Base-by-base conservation (phyloP, 768 basidiomycete genomes). In the Tulasnella sp. region DNA sequence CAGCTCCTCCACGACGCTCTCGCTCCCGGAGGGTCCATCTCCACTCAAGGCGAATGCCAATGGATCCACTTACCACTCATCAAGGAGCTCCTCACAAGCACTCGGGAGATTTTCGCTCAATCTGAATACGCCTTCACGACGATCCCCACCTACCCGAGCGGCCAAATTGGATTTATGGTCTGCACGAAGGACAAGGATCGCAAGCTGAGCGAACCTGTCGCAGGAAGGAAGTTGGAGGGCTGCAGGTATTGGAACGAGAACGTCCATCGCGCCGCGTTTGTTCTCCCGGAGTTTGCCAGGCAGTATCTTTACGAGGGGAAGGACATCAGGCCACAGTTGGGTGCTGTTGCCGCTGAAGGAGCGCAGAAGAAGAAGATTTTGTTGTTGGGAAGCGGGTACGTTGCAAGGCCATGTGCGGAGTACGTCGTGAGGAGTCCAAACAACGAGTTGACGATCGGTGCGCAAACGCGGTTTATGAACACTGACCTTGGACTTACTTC, bases 101-200 rank as follows among this genome's bases (percentile, higher is more conserved):
- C 93, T 60, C 88, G 90, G 79, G 87, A 87, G 72, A 87, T 98
- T 81, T 99, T 98, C 89, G 89, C 93, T 54, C 90, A 91, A 24
- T 89, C 92, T 58, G 93, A 96, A 84, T 99, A 98, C 85, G 98
- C 96, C 22, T 98, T 90, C 87, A 97, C 96, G 81, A 98, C 96
- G 31, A 97, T 99, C 83, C 97, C 97, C 0, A 98, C 97, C 22
- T 99, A 99, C 87, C 98, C 98, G 28, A 93, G 94, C n/a, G 98
- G 98, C 50, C 96, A 97, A 85, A 99, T 99, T 84, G 97, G 98
- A 34, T 97, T 97, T 87, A 89, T 97, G 83, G 89, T 98, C 72
- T 95, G 94, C 86, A 92, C 96, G 79, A 96, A 94, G 87, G 92
- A 92, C 40, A 84, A 83, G 24, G 82, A 81, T n/a, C 89, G 94